These are phyloP conservation scores for Babesia bigemina DNA, from an alignment of 169 alveolate species.

Conservation along the genomic window DNA sequence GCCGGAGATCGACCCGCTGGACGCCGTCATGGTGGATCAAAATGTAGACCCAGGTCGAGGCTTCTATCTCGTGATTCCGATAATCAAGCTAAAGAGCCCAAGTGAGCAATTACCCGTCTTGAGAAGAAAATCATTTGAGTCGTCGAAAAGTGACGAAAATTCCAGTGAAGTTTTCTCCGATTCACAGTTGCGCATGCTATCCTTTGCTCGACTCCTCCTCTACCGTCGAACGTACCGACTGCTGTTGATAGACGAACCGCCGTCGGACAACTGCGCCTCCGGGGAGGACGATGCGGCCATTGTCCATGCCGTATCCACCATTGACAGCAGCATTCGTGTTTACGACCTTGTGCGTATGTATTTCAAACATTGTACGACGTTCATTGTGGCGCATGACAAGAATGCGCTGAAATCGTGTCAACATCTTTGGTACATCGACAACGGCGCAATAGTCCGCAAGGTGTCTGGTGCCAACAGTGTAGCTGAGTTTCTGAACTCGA, in stretches of 20 bases:
- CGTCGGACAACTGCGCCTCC: constrained; percentile 60
- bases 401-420: constrained; percentile 10
- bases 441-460: constrained; percentile 5
- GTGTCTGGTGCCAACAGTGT: constrained; percentile 4
- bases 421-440: constrained; percentile 16
- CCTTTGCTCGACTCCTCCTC: constrained; percentile 76
- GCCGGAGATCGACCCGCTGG: constrained; percentile 38
- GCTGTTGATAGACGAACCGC: constrained; percentile 83
- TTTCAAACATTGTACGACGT: constrained; percentile 66
- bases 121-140: background rate
- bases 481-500: constrained; percentile 12
- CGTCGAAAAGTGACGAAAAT: background rate
- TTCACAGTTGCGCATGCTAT: constrained; percentile 70
- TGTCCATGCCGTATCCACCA: background rate
- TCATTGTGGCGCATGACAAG: constrained; percentile 66
- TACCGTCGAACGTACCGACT: constrained; percentile 73
- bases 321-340: constrained; percentile 27
- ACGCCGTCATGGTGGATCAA: constrained; percentile 40
- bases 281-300: background rate
- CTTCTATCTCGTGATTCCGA: constrained; percentile 9
- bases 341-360: constrained; percentile 50
- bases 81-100: background rate
- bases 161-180: constrained; percentile 9
- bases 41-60: constrained; percentile 1
- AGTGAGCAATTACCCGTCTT: background rate